phyloP scores from a whole-genome alignment of 352 stramenopile species.

The Phytopythium ostracodes region DNA sequence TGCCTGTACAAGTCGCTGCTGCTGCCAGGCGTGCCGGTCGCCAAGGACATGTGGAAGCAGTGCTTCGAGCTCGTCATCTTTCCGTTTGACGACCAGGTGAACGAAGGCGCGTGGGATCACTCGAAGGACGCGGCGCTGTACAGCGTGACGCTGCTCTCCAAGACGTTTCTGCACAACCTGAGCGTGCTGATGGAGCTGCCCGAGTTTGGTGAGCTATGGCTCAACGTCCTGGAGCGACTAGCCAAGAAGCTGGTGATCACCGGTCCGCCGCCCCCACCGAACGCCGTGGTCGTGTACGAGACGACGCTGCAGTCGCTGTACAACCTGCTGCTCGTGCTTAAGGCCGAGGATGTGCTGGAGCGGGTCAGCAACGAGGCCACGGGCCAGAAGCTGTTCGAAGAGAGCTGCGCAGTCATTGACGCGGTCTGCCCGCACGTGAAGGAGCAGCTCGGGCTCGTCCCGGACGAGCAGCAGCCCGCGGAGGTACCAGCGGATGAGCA shows the following conservation, averaged over 20 bases:
- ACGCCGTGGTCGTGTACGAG: conserved; percentile 71
- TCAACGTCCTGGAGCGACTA: conserved; percentile 69
- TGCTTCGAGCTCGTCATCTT: conserved; percentile 89
- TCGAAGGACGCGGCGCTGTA: conserved; percentile 68
- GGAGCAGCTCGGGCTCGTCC: conserved; percentile 61
- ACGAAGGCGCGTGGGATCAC: conserved; percentile 44
- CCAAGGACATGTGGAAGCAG: conserved; percentile 72
- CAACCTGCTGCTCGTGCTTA: conserved; percentile 81
- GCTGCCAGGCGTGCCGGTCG: conserved; percentile 60
- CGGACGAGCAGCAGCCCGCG: conserved; percentile 16
- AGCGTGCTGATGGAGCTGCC: conserved; percentile 61
- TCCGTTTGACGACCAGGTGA: conserved; percentile 81
- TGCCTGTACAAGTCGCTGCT: conserved; percentile 81
- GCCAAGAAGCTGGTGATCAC: conserved; percentile 58
- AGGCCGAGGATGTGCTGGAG: conserved; percentile 74
- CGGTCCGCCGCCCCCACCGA: conserved; percentile 24
- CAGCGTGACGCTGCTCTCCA: conserved; percentile 81
- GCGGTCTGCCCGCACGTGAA: conserved; percentile 73
- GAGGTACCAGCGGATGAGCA: conserved; percentile 2
- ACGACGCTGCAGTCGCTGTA: conserved; percentile 85
- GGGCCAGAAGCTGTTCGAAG: conserved; percentile 53
- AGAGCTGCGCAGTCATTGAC: conserved; percentile 71
- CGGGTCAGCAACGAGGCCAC: conserved; percentile 34
- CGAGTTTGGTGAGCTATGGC: conserved; percentile 69
- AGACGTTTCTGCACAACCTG: conserved; percentile 86